Evolutionary conservation across 768 basidiomycete species (phyloP).

Genomic region (Russula dissimulans): DNA sequence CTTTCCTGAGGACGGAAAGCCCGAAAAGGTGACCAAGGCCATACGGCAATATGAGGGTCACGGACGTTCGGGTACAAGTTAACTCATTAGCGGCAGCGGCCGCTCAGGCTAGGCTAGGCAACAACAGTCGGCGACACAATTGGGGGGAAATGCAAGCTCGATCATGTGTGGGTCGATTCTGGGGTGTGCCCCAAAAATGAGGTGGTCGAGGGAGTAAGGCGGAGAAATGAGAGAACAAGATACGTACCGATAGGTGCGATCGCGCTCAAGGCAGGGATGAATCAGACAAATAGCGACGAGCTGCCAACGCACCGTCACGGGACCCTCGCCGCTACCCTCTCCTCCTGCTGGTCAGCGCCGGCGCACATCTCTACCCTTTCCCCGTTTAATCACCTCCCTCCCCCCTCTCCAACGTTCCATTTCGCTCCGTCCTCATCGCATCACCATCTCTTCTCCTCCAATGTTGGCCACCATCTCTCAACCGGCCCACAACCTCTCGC

Average conservation of each 20-base stretch:
- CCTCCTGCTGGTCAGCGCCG: neutral
- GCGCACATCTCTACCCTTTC: constrained; percentile 2
- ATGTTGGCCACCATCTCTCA: constrained; percentile 15
- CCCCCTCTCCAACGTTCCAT: neutral
- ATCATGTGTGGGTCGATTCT: too few relatives aligned
- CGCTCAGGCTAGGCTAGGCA: too few relatives aligned
- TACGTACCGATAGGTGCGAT: too few relatives aligned
- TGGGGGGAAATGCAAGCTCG: neutral
- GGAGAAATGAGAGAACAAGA: neutral
- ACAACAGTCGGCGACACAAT: neutral
- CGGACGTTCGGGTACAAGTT: neutral
- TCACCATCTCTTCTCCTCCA: neutral
- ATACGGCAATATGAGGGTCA: constrained; percentile 32
- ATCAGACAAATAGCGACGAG: neutral
- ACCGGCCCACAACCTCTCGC: constrained; percentile 7
- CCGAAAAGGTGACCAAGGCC: constrained; percentile 89
- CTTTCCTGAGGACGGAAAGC: constrained; percentile 86
- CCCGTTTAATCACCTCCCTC: neutral
- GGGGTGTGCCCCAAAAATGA: neutral
- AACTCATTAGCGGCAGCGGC: too few relatives aligned
- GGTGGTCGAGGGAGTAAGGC: neutral
- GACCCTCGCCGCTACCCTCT: neutral
- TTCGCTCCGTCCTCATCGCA: neutral
- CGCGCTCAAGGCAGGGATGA: neutral
- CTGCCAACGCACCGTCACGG: constrained; percentile 7